A percentile compares a stretch with the other conserved stretches of the same genome.
Conservation (phyloP, 2,329 filamentous ascomycete species). For the Sporothrix globosa region DNA sequence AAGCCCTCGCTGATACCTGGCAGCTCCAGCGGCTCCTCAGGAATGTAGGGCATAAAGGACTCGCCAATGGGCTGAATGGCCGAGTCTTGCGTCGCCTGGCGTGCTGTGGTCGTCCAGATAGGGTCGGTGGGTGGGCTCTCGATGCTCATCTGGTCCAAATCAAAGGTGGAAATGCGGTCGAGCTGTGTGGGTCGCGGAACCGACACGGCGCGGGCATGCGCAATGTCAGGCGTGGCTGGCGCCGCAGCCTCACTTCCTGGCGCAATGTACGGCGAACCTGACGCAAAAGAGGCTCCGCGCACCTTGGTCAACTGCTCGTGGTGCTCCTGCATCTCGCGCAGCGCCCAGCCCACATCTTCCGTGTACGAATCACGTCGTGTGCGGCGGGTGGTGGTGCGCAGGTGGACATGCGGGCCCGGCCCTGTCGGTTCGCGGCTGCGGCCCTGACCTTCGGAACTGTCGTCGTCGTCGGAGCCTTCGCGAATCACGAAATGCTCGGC, state of each 20-base stretch:
- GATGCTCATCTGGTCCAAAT: slow-evolving; percentile 44
- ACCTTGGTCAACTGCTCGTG: slow-evolving; percentile 65
- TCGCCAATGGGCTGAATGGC: slow-evolving; percentile 42
- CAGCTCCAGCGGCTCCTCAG: slow-evolving; percentile 38
- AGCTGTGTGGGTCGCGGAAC: slow-evolving; percentile 36
- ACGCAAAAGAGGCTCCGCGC: slow-evolving; percentile 2
- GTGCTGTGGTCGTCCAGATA: slow-evolving; percentile 42
- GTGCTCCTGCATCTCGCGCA: slow-evolving; percentile 79
- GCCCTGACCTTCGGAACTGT: slow-evolving; percentile 40
- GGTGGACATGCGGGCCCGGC: slow-evolving; percentile 8
- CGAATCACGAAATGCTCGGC: slow-evolving; percentile 72
- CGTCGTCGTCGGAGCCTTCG: slow-evolving; percentile 64
- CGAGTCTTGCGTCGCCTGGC: slow-evolving; percentile 36
- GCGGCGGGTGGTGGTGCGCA: slow-evolving; percentile 33
- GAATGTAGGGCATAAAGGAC: slow-evolving; percentile 42
- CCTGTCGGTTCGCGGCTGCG: slow-evolving; percentile 34
- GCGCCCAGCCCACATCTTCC: slow-evolving; percentile 69
- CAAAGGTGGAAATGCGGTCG: slow-evolving; percentile 46
- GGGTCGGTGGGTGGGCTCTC: slow-evolving; percentile 45
- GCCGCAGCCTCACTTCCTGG: not conserved
- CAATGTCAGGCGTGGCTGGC: not conserved
- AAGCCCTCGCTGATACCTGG: slow-evolving; percentile 25
- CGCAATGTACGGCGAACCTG: slow-evolving; percentile 25
- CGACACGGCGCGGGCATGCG: not conserved
- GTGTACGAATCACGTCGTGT: slow-evolving; percentile 63